Base-by-base conservation (phyloP, 805 yeast species). In the Saturnispora bothae region DNA sequence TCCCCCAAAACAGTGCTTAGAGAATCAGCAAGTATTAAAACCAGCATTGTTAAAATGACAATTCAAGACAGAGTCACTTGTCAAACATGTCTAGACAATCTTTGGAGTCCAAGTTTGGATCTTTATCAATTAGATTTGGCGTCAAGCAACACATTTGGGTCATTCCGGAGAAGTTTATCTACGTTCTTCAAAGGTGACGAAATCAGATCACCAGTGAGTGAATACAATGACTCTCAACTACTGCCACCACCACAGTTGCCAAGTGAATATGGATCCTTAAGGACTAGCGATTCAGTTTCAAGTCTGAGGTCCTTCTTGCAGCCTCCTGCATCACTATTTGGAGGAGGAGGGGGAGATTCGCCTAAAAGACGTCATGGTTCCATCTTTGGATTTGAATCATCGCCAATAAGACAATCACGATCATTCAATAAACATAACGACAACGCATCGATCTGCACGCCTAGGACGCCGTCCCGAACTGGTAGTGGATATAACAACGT, bases 31-130 rank as follows among this genome's bases (percentile, higher is more conserved):
- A 10, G 15, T 5, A 26, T 7, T 29, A 31, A 16, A 16, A 16
- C n/a, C 10, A n/a, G 14, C 13, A 13, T 32, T 2, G 28, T 45
- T 7, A 40, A 34, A 15, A 30, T 43, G 6, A 31, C 48, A 3
- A 12, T 43, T 4, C 48, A 43, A 19, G 46, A 45, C 13, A 38
- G 48, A 26, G 45, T 40, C 7, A 8, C 21, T 4, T 43, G 44
- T 2, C 48, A 45, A 33, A 34, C 40, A 13, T 45, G 44, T 31
- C 36, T 45, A 4, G 36, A 34, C 8, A 19, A 31, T 13, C 28
- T 45, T 3, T 45, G 48, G 48, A 38, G 40, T 17, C 23, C 37
- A 4, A 34, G 30, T n/a, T 44, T 44, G 13, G 15, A 17, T 20
- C 26, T 20, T 27, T 38, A 38, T 15, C 22, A 32, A 15, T 19